Evolutionary conservation across 2,329 filamentous ascomycete genomes (phyloP), one percentile per base, ranked within the genome.

Genomic region (Talaromyces sp.): DNA sequence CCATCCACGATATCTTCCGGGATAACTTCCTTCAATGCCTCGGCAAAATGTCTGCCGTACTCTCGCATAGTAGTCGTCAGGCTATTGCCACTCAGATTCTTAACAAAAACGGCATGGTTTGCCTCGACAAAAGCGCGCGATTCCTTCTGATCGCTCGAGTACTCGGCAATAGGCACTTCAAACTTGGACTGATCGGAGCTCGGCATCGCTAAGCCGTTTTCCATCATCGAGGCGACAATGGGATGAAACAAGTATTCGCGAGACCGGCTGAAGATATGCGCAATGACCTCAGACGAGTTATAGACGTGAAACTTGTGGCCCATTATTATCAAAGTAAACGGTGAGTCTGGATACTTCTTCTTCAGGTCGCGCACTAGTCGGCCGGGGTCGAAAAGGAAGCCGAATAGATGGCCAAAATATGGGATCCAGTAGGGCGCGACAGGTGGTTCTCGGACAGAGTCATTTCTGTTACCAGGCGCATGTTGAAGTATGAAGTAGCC

Each of bases 151-250:
- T 55, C 53, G 13, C 29, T 55, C 3, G 26, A 32, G 6, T 24
- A 55, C n/a, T 54, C 31, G 8, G 54, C 35, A 21, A 62, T 52
- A 46, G 60, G 60, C 6, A 62, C 58, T 29, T 59, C 57, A 10
- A 62, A 62, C 32, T 62, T 62, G 5, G 35, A 29, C 11, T 56
- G 57, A 29, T 62, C 60, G 5, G 49, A 43, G 19, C 49, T 56
- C 4, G 29, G 21, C 35, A 62, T 49, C 27, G 50, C 60, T 31
- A 62, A 17, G 24, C 56, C 60, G 49, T 62, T 62, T 14, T 55
- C 55, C 60, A 62, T 62, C 60, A 62, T 62, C 17, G 60, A 62
- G 19, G 60, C 58, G 29, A 62, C 60, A 8, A 62, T 56, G n/a
- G 60, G 60, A 24, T 62, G 41, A 26, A 58, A 62, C 31, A 62